These are phyloP conservation scores for Castanea sativa DNA, from an alignment of 306 rosid species.

Conservation along the genomic window DNA sequence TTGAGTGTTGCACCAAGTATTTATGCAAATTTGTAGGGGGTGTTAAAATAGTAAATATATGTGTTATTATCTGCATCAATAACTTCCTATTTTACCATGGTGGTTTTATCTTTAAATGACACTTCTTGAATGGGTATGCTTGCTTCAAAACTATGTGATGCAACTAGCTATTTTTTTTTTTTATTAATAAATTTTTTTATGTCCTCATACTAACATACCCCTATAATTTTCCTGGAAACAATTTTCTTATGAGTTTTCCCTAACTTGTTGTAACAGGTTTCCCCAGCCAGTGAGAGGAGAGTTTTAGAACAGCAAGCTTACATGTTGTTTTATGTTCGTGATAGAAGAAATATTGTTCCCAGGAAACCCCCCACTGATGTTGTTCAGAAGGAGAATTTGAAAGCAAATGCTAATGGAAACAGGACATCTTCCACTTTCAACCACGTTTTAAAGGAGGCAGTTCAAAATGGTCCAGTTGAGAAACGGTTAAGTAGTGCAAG, in stretches of 20 bases:
- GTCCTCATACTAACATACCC: neutral
- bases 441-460: conserved; percentile 33
- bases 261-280: conserved; percentile 55
- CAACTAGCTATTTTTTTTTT: neutral
- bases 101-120: neutral
- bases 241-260: conserved; percentile 1
- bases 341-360: conserved; percentile 54
- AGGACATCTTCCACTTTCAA: conserved; percentile 29
- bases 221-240: neutral
- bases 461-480: conserved; percentile 34
- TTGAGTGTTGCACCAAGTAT: neutral
- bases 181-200: neutral
- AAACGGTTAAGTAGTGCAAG: conserved; percentile 23
- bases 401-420: conserved; percentile 29
- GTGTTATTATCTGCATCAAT: neutral
- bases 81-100: neutral
- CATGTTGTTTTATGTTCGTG: conserved; percentile 96
- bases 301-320: conserved; percentile 92
- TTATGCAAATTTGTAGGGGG: neutral
- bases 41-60: neutral
- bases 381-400: conserved; percentile 48
- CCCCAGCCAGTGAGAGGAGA: conserved; percentile 63
- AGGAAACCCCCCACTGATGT: conserved; percentile 47
- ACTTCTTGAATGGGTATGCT: neutral
- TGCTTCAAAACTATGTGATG: neutral